Conservation (phyloP, 2,329 filamentous ascomycete genomes). For the Fusarium secorum region DNA sequence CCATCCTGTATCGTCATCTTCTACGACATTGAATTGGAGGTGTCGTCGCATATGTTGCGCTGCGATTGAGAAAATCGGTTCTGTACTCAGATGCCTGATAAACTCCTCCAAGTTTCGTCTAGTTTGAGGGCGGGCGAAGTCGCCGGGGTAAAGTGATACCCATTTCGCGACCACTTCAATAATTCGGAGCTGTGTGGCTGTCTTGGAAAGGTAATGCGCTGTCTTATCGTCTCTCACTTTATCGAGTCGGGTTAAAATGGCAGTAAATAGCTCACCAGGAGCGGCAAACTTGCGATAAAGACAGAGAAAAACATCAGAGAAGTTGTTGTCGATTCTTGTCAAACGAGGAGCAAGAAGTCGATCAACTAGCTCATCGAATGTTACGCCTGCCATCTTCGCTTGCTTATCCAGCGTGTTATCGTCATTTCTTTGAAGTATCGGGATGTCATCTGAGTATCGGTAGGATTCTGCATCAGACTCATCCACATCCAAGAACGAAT, state of each 20-base stretch:
- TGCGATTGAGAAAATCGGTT: conserved; percentile 83
- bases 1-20: conserved; percentile 95
- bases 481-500: conserved; percentile 72
- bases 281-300: conserved; percentile 93
- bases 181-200: conserved; percentile 81
- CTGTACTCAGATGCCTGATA: conserved; percentile 74
- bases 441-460: conserved; percentile 71
- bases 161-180: conserved; percentile 87
- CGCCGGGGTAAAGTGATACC: conserved; percentile 89
- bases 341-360: conserved; percentile 83
- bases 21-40: conserved; percentile 73
- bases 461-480: conserved; percentile 74
- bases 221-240: conserved; percentile 70
- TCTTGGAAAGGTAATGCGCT: conserved; percentile 76
- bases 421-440: conserved; percentile 71
- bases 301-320: conserved; percentile 86
- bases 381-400: conserved; percentile 60
- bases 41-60: conserved; percentile 85
- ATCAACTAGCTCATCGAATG: conserved; percentile 80
- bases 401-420: conserved; percentile 64
- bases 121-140: conserved; percentile 84
- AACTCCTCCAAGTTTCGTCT: conserved; percentile 77
- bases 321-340: conserved; percentile 88
- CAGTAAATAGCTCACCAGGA: conserved; percentile 77
- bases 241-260: conserved; percentile 81